Base-by-base conservation (phyloP, 768 basidiomycete genomes). In the Tulasnella calospora region DNA sequence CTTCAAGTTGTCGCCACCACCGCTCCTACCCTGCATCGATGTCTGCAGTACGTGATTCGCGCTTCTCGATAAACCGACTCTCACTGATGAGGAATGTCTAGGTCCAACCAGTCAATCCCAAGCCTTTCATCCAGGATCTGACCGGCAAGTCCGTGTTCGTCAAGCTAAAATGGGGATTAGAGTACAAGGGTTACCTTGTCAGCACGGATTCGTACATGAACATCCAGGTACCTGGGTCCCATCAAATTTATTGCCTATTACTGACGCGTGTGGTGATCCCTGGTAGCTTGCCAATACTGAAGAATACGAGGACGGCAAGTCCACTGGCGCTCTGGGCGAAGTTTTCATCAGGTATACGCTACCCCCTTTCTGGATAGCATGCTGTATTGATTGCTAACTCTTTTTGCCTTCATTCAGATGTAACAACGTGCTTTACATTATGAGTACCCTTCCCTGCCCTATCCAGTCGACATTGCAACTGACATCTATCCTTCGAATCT, bases 161-260 rank as follows among this genome's bases (percentile, higher is more conserved):
- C 80, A 90, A 91, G 79, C 90, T 99, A 83, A 99, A 99, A 87
- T 99, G 98, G 98, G 98, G 98, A 80, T 88, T 98, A 73, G 96
- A 99, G 83, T 99, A 99, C 89, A 98, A 96, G 87, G 98, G 98
- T 61, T 99, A 98, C 87, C 89, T 99, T 80, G 98, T 99, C 81
- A 96, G 94, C 83, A 98, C 98, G 9, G 98, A 99, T 85, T 95
- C 95, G 17, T 99, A 98, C 87, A 99, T 99, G 98, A 99, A 99
- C 85, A 90, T 99, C 71, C 98, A 99, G 88, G 97, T 94, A 82
- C 79, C 87, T 84, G 79, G 44, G 73, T 44, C 57, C 23, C 19
- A 71, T 71, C 33, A 27, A 12, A 30, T 36, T 57, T 75, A 0
- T 79, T 1, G 33, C 23, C 33, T 72, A 6, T n/a, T 71, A 55